phyloP scores from a whole-genome alignment of 208 protist species.

The Blechomonas ayalai region DNA sequence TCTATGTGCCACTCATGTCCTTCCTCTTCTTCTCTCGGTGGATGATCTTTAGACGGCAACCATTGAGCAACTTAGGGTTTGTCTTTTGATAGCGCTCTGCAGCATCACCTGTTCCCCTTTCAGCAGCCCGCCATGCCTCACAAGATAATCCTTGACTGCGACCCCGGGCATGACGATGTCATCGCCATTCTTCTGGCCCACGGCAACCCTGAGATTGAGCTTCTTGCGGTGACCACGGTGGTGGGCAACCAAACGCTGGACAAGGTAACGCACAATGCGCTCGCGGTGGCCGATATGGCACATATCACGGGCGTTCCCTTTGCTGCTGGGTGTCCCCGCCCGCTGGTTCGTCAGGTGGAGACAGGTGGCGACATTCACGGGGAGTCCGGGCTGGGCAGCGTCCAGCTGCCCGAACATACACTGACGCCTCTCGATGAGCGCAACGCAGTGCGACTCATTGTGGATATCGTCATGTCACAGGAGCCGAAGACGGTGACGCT shows the following conservation, averaged over 20 bases:
- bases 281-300: slow-evolving; percentile 26
- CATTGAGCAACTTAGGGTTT: too few species aligned
- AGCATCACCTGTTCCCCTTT: neutral
- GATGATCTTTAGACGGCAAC: neutral
- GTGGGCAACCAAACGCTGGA: slow-evolving; percentile 79
- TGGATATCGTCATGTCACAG: slow-evolving; percentile 44
- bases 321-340: slow-evolving; percentile 29
- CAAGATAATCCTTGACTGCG: slow-evolving; percentile 80
- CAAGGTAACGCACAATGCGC: slow-evolving; percentile 67
- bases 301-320: slow-evolving; percentile 28
- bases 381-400: slow-evolving; percentile 51
- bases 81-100: neutral
- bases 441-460: slow-evolving; percentile 50
- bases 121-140: slow-evolving; percentile 19
- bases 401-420: slow-evolving; percentile 12
- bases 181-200: slow-evolving; percentile 69
- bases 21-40: neutral
- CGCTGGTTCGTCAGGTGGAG: slow-evolving; percentile 28
- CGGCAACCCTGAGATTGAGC: slow-evolving; percentile 48
- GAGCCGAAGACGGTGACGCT: slow-evolving; percentile 47
- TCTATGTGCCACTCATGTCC: too few species aligned
- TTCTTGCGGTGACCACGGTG: slow-evolving; percentile 76
- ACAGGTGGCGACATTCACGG: slow-evolving; percentile 67
- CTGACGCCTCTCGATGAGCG: slow-evolving; percentile 20
- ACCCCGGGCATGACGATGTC: slow-evolving; percentile 80